phyloP scores from a whole-genome alignment of 164 flowering plant species.

The Malania oleifera region DNA sequence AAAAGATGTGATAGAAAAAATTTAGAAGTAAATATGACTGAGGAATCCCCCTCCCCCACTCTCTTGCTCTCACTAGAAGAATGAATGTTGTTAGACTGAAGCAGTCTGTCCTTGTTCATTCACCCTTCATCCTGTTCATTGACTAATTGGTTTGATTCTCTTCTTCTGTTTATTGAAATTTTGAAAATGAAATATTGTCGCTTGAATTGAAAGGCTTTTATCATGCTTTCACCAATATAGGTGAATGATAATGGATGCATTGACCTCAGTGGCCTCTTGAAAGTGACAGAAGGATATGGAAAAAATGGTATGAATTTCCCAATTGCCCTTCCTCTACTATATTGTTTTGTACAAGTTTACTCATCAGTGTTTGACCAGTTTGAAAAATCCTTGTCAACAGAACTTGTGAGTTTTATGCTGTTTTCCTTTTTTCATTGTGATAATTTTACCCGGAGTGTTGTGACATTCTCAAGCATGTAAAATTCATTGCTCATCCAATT shows the following conservation, averaged over 20 bases:
- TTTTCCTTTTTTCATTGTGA: background rate
- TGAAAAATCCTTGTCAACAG: background rate
- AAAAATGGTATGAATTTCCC: conserved; percentile 35
- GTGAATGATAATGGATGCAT: conserved; percentile 53
- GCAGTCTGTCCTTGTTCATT: too few relatives aligned
- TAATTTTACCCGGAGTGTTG: too few relatives aligned
- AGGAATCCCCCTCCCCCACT: too few relatives aligned
- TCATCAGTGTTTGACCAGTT: background rate
- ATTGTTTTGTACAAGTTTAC: background rate
- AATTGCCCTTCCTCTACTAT: background rate
- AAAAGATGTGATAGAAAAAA: too few relatives aligned
- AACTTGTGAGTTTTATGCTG: too few relatives aligned
- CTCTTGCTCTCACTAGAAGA: too few relatives aligned
- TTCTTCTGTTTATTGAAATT: background rate
- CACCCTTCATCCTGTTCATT: too few relatives aligned
- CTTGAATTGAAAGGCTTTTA: background rate
- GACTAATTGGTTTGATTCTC: background rate
- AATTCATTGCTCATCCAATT: too few relatives aligned
- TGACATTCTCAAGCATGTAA: too few relatives aligned
- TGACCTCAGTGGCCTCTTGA: conserved; percentile 54
- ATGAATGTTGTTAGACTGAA: too few relatives aligned
- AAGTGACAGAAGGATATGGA: conserved; percentile 52
- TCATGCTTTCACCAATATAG: conserved; percentile 22
- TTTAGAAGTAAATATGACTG: too few relatives aligned
- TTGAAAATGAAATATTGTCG: background rate